These are phyloP conservation scores for Tricholoma flavovirens DNA, from an alignment of 768 basidiomycete genomes.

Conservation along the genomic window DNA sequence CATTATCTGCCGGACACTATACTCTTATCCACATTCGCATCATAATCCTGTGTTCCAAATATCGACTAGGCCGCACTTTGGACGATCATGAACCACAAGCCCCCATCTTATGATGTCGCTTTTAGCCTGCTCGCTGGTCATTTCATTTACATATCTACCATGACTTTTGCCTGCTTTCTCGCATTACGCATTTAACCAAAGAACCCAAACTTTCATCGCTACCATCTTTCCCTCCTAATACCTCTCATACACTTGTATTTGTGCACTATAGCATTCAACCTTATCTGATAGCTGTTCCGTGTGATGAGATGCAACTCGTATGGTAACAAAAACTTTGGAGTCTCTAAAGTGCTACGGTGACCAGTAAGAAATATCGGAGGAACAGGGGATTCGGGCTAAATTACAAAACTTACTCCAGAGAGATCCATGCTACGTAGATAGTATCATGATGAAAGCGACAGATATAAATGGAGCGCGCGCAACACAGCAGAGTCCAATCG, in stretches of 20 bases:
- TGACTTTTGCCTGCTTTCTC: neutral
- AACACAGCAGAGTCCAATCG: neutral
- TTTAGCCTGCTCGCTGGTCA: neutral
- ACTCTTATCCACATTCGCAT: neutral
- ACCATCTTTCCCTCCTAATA: neutral
- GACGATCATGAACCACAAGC: neutral
- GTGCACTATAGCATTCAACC: neutral
- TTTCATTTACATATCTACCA: neutral
- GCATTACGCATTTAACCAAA: neutral
- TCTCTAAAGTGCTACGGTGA: neutral
- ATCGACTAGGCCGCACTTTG: neutral
- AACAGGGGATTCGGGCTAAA: neutral
- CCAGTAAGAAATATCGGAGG: too few species aligned
- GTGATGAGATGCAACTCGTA: neutral
- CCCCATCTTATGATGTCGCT: neutral
- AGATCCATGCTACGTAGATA: neutral
- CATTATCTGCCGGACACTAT: neutral
- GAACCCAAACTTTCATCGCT: neutral
- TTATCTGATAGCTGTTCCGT: neutral
- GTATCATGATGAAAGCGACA: neutral
- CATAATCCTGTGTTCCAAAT: neutral
- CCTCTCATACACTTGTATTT: neutral
- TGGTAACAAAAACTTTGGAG: neutral
- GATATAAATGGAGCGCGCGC: neutral
- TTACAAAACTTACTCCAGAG: neutral